Percentiles rank a stretch among this genome's conserved stretches.
These are phyloP conservation scores for Sphaerulina musiva DNA, from an alignment of 2,329 filamentous ascomycete genomes.

Conservation along the genomic window DNA sequence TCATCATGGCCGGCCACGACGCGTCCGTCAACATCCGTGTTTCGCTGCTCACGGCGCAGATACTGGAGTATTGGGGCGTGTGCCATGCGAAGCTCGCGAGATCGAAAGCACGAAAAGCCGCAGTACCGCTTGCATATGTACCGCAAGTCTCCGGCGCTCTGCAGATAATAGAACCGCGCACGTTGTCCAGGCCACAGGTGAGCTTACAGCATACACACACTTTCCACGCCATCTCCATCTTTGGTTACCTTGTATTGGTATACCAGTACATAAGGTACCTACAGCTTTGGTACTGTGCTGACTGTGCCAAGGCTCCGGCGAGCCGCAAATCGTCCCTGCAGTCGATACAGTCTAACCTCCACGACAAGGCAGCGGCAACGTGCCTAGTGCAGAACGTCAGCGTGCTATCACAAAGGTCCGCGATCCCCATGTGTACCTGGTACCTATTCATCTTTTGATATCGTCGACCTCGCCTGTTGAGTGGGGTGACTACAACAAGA, in stretches of 20 bases:
- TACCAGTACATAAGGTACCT: too few species aligned
- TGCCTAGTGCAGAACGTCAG: constrained; percentile 15
- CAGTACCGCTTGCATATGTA: constrained; percentile 10
- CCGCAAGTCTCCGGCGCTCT: constrained; percentile 3
- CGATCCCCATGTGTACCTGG: neutral
- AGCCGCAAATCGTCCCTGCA: constrained; percentile 8
- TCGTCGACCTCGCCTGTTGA: constrained; percentile 1
- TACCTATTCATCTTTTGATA: too few species aligned
- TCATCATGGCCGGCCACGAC: constrained; percentile 14
- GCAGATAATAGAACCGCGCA: constrained; percentile 4
- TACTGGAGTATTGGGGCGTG: constrained; percentile 11
- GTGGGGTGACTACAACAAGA: neutral
- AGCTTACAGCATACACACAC: neutral
- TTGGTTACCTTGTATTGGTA: too few species aligned
- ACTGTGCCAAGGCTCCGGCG: neutral
- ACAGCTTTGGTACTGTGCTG: neutral
- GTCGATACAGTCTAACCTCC: constrained; percentile 5
- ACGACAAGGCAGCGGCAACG: constrained; percentile 15
- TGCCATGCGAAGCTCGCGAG: constrained; percentile 11
- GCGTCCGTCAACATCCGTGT: constrained; percentile 15
- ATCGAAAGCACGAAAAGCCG: constrained; percentile 5
- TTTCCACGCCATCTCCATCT: too few species aligned
- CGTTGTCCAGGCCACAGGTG: neutral
- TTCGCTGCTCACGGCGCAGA: constrained; percentile 13
- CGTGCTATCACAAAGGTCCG: constrained; percentile 18